Evolutionary conservation across 169 alveolate genomes (phyloP).

Genomic region (Eimeria sp.): DNA sequence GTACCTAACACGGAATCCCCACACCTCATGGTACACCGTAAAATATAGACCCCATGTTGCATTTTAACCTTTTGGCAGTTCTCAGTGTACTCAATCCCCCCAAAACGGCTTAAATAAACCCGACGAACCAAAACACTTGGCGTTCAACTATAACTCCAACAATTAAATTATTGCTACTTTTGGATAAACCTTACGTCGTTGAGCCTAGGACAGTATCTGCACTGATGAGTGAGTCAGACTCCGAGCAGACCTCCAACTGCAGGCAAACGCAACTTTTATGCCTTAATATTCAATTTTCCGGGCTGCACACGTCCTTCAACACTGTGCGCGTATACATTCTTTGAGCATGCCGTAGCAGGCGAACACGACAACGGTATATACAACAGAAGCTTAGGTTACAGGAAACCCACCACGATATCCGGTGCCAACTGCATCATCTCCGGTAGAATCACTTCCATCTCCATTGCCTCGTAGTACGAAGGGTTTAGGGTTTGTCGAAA

Average conservation of each 20-base stretch:
- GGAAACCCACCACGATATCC: constrained; percentile 89
- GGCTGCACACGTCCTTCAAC: no score
- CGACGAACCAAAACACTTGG: no score
- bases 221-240: constrained; percentile 47
- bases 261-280: not conserved
- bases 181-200: not conserved
- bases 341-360: not conserved
- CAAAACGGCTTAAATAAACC: no score
- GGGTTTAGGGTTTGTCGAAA: constrained; percentile 92
- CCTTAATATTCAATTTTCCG: no score
- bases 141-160: no score
- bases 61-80: not conserved
- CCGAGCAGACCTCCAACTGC: constrained; percentile 75
- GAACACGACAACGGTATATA: not conserved
- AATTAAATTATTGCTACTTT: no score
- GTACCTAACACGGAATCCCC: constrained; percentile 82
- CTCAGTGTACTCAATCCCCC: no score
- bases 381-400: not conserved
- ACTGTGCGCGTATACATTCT: not conserved
- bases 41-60: not conserved
- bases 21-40: not conserved
- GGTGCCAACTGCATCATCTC: constrained; percentile 93
- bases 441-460: constrained; percentile 92
- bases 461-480: constrained; percentile 93
- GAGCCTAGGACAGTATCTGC: constrained; percentile 68